Base-by-base conservation (phyloP, 2,329 filamentous ascomycete species). In the Penicillium sp. region DNA sequence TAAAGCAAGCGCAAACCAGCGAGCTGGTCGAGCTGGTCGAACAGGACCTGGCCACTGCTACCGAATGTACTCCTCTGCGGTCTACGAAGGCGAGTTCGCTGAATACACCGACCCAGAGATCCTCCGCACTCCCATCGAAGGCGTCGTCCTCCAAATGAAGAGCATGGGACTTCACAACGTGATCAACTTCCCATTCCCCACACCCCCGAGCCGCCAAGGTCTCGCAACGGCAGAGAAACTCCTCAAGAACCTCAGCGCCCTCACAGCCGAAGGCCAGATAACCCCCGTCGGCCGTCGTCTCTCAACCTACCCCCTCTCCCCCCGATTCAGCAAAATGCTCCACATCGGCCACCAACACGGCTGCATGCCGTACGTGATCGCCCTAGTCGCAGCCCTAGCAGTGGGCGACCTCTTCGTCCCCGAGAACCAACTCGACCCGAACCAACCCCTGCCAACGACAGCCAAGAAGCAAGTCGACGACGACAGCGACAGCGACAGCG, bases 41-140 rank as follows among this genome's bases (percentile, higher is more conserved):
- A 99, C 93, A 4, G 93, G 92, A 0, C 93, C 94, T 1, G 94
- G 94, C 8, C 95, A 99, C 75, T 97, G 93, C 76, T 99, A 97
- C 78, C 82, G 92, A 56, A 78, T 99, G 5, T 99, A 96, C 76
- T 97, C 93, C 0, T 96, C 92, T 13, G 94, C 94, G 0, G 89
- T 99, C 0, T 99, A 90, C 68, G 94, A 81, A 75, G 84, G 91
- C 57, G 92, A 95, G 65, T 96, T 99, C 65, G 81, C 86, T 25
- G 85, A 93, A 62, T 96, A 95, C 68, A 87, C 90, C 0, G 87
- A 93, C 25, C 93, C 94, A 0, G 94, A 99, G 74, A 88, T 99
- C 40, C 77, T 95, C 48, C 85, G 93, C 25, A 96, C 94, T 76
- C 93, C 94, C 0, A 91, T 97, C 29, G 94, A 99, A 74, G 91